Conservation (phyloP, 805 yeast species). For the Millerago galiae region DNA sequence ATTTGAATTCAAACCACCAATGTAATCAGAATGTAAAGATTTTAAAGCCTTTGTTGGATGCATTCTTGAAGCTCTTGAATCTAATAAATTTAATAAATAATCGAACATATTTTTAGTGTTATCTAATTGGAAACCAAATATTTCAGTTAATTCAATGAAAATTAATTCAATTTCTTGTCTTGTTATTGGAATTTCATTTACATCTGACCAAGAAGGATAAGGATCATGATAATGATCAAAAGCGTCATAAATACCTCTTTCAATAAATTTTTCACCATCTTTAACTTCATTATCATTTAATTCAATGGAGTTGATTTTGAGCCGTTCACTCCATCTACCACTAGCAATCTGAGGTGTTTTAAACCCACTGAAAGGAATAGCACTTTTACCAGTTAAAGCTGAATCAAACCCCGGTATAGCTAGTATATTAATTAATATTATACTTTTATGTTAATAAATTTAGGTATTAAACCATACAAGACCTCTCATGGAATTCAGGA, state of each 20-base stretch:
- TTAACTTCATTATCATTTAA: conserved; percentile 16
- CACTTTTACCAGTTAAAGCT: conserved; percentile 25
- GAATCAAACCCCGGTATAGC: conserved; percentile 19
- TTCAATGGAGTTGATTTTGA: conserved; percentile 28
- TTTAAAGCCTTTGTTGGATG: conserved; percentile 47
- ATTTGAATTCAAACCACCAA: conserved; percentile 65
- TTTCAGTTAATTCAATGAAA: conserved; percentile 42
- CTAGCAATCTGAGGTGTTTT: conserved; percentile 87
- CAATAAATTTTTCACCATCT: conserved; percentile 34
- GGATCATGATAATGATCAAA: conserved; percentile 40
- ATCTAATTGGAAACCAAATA: conserved; percentile 67
- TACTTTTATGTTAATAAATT: too few species aligned
- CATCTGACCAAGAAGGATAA: conserved; percentile 47
- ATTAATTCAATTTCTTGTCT: conserved; percentile 50
- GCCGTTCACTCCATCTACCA: conserved; percentile 47
- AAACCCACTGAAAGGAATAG: conserved; percentile 88
- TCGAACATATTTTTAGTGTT: conserved; percentile 63
- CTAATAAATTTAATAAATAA: conserved; percentile 52
- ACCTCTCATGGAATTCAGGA: conserved; percentile 21
- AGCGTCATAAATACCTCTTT: conserved; percentile 34
- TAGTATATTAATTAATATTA: background rate
- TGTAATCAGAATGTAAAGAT: conserved; percentile 65
- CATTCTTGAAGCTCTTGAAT: conserved; percentile 65
- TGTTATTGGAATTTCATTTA: conserved; percentile 38
- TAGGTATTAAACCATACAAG: conserved; percentile 13